Conservation (phyloP, 1,284 basidiomycete species). For the Porogramme epimiltina region DNA sequence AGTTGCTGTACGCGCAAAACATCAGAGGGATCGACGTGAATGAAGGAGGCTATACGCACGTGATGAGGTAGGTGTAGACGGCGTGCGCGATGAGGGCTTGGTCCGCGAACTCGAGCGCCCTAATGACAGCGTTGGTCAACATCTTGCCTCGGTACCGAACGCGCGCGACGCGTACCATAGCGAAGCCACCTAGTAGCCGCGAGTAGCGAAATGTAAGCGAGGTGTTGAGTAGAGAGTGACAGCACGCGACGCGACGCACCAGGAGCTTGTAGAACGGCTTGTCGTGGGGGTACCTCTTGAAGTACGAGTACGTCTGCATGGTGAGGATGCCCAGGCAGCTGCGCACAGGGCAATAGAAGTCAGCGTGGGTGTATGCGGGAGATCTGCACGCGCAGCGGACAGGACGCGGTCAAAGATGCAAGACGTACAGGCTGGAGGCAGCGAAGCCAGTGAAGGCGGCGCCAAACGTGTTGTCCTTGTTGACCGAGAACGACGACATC, state of each 20-base stretch:
- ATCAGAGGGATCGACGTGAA: neutral
- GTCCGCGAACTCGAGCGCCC: constrained; percentile 52
- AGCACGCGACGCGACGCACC: too few relatives aligned
- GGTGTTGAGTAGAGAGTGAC: too few relatives aligned
- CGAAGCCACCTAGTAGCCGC: constrained; percentile 39
- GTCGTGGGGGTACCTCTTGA: constrained; percentile 56
- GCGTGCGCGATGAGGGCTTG: constrained; percentile 56
- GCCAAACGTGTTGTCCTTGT: constrained; percentile 53
- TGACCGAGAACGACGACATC: constrained; percentile 27
- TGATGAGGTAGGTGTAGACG: constrained; percentile 52
- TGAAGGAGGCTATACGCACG: constrained; percentile 12
- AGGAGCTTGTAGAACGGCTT: constrained; percentile 52
- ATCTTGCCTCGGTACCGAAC: neutral
- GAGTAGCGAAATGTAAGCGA: neutral
- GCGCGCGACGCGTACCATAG: constrained; percentile 41
- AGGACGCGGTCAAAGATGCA: neutral
- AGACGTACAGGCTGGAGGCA: constrained; percentile 43
- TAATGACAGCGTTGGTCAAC: constrained; percentile 26
- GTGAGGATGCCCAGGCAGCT: constrained; percentile 53
- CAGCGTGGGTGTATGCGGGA: neutral
- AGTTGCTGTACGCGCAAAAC: constrained; percentile 43
- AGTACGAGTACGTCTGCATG: constrained; percentile 56
- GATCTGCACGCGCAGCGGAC: neutral
- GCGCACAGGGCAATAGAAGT: neutral
- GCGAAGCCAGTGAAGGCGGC: constrained; percentile 60